phyloP scores from a whole-genome alignment of 1,139 yeast species.

The Debaryomyces subglobosus region DNA sequence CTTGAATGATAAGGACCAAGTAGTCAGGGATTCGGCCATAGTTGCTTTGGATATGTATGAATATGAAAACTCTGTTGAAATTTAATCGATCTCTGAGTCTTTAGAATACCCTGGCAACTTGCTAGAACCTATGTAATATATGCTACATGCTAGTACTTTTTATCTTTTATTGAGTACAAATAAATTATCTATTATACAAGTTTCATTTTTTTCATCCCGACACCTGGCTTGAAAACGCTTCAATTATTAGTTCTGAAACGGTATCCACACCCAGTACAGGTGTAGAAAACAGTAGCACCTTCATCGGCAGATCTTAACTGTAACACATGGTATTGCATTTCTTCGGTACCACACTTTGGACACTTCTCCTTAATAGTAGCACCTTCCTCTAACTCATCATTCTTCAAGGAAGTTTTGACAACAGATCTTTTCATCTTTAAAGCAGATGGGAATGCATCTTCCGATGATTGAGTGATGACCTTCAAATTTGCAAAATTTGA shows the following conservation, averaged over 20 bases:
- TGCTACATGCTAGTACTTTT: conserved; percentile 5
- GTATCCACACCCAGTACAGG: conserved; percentile 92
- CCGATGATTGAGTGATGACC: conserved; percentile 83
- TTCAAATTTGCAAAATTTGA: conserved; percentile 71
- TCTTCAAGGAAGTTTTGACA: conserved; percentile 80
- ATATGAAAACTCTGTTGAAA: conserved; percentile 83
- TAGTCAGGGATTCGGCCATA: conserved; percentile 93
- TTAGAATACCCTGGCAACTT: conserved; percentile 3
- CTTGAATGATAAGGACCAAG: conserved; percentile 79
- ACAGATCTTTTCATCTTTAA: conserved; percentile 81
- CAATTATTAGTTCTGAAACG: conserved; percentile 90
- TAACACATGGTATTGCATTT: conserved; percentile 95
- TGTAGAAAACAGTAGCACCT: conserved; percentile 95
- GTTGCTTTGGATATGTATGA: conserved; percentile 99
- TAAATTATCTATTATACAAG: conserved; percentile 10
- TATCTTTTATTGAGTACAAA: conserved; percentile 9
- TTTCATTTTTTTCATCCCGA: background rate
- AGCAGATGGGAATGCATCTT: conserved; percentile 90
- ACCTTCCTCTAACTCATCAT: conserved; percentile 85
- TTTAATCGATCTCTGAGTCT: conserved; percentile 64
- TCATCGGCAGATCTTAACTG: conserved; percentile 98
- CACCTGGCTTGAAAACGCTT: background rate
- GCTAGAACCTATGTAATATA: conserved; percentile 4
- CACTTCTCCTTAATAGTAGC: conserved; percentile 96
- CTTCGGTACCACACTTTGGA: conserved; percentile 96